Evolutionary conservation across 176 grass and related monocot species (phyloP).

Genomic region (Calamus simplicifolius): DNA sequence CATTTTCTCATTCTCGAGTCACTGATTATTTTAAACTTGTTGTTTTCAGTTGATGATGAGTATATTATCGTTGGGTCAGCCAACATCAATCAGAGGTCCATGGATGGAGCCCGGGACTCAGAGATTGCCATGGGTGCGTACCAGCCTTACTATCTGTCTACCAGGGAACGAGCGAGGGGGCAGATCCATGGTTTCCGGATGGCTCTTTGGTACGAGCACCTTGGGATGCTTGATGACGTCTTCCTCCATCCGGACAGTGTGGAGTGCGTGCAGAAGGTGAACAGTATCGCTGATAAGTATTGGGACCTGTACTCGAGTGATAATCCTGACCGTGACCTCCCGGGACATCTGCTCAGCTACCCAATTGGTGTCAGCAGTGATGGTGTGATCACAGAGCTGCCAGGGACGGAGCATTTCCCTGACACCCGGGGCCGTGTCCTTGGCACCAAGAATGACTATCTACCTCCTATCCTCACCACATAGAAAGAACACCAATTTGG

Average conservation of each 20-base stretch:
- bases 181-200: constrained; percentile 74
- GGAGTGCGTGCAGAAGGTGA: constrained; percentile 17
- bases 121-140: constrained; percentile 89
- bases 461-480: constrained; percentile 17
- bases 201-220: constrained; percentile 51
- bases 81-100: constrained; percentile 87
- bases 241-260: background rate
- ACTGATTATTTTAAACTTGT: constrained; percentile 1
- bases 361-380: constrained; percentile 4
- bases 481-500: background rate
- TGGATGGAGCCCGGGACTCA: constrained; percentile 71
- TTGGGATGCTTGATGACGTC: background rate
- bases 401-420: constrained; percentile 14
- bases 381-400: constrained; percentile 10
- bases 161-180: constrained; percentile 41
- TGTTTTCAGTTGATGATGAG: constrained; percentile 69
- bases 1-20: background rate
- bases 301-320: constrained; percentile 11
- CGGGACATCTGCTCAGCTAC: constrained; percentile 13
- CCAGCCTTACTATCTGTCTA: constrained; percentile 46
- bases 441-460: constrained; percentile 9
- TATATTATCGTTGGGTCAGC: constrained; percentile 92
- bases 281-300: constrained; percentile 11
- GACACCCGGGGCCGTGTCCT: constrained; percentile 14
- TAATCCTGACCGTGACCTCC: constrained; percentile 1